Base-by-base conservation (phyloP, 352 stramenopile species). In the Globisporangium canariense region DNA sequence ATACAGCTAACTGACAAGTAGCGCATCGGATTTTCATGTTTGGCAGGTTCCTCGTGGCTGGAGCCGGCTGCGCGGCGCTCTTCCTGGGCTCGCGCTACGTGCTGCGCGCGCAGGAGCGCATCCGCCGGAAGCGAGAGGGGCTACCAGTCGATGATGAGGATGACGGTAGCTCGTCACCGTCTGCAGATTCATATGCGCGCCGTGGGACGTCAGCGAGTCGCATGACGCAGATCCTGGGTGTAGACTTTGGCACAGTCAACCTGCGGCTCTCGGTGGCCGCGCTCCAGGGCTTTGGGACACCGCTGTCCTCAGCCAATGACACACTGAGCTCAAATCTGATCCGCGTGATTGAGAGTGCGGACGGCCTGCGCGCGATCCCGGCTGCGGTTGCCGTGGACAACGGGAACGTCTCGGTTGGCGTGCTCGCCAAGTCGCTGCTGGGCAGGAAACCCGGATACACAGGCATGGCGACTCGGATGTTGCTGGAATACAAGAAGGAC, bases 331-430 rank as follows among this genome's bases (percentile, higher is more conserved):
- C 20, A 38, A n/a, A 49, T 36, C 16, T 4, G 32, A 65, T 77
- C 16, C 81, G 74, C 3, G 76, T 90, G 43, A 71, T 90, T 30
- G 79, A 88, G 60, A 89, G 73, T 38, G 76, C 75, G 1, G 81
- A 90, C 46, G 81, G 81, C 8, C 56, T 83, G 36, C 71, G 81
- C 0, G 76, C 76, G 52, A 81, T 81, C 28, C 76, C 79, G 10
- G 79, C 81, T 9, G 79, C 79, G 0, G 79, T 90, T 20, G 79
- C 79, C 3, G 75, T 89, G 28, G 78, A 88, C 58, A 90, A 89
- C 49, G 81, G 70, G 50, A 76, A 18, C 41, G 75, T 85, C 18
- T 74, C 79, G 20, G 74, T 90, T 9, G 81, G 79, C 8, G 66
- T 77, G 5, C 62, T 90, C 18, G 81, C 79, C 49, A 73, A 73